A percentile compares a stretch with the other conserved stretches of the same genome.
These are phyloP conservation scores for Coemansia sp. DNA, from an alignment of 192 early-diverging fungal species.

Conservation along the genomic window DNA sequence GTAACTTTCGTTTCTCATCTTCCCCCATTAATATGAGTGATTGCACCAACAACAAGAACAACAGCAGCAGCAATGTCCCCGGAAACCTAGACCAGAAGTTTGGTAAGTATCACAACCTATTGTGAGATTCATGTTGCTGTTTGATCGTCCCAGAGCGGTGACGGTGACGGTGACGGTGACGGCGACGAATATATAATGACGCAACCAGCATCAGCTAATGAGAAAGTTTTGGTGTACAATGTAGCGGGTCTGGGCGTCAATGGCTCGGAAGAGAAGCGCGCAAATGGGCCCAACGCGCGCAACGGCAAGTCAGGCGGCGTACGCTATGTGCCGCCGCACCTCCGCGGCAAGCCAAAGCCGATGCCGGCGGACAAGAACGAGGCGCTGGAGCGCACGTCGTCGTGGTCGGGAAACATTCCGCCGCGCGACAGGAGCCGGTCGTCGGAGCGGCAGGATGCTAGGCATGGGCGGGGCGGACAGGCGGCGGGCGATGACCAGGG, in stretches of 20 bases:
- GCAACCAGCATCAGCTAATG: no score
- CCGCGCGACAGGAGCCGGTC: conserved; percentile 51
- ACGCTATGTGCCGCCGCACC: conserved; percentile 70
- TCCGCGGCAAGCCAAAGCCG: conserved; percentile 58
- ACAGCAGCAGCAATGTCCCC: conserved; percentile 60
- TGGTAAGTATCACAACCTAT: conserved; percentile 59
- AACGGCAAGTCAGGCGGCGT: conserved; percentile 27
- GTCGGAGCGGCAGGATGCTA: conserved; percentile 21
- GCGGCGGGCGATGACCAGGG: conserved; percentile 47
- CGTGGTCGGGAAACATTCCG: conserved; percentile 52
- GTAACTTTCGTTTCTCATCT: conserved; percentile 1
- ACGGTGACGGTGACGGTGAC: no score
- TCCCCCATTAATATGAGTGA: conserved; percentile 3
- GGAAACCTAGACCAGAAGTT: conserved; percentile 71
- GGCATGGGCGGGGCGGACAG: conserved; percentile 18
- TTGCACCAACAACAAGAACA: conserved; percentile 40
- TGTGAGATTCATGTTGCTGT: no score
- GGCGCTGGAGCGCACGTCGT: conserved; percentile 56
- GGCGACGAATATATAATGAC: no score
- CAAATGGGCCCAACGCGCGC: conserved; percentile 6
- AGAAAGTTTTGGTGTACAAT: neutral
- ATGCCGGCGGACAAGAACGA: conserved; percentile 41
- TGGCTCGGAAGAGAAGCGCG: conserved; percentile 54
- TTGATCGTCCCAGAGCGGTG: no score
- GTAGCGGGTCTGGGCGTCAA: conserved; percentile 73